phyloP scores from a whole-genome alignment of 2,329 filamentous ascomycete genomes.

The Fusarium foetens region DNA sequence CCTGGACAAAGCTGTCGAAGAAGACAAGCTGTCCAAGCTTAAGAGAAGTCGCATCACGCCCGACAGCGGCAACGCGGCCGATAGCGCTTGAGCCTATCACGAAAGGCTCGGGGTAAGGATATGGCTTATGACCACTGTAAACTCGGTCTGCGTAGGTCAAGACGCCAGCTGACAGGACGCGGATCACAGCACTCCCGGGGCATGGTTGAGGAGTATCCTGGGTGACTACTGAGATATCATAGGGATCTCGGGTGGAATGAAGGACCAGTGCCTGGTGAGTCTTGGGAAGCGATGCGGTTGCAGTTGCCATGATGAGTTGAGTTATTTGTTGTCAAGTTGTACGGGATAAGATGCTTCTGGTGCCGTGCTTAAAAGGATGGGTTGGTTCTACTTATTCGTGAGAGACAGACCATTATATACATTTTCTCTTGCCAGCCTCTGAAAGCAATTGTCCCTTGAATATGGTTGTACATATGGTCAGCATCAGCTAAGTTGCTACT shows the following conservation, averaged over 20 bases:
- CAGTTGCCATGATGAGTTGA: not conserved
- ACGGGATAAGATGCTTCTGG: rapidly evolving
- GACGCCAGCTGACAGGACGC: not conserved
- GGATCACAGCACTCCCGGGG: not conserved
- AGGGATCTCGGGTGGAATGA: not conserved
- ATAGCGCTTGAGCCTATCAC: not conserved
- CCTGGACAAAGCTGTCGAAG: conserved; percentile 2
- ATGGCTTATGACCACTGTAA: not conserved
- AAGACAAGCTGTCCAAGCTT: not conserved
- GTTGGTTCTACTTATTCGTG: rapidly evolving
- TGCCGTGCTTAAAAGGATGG: rapidly evolving
- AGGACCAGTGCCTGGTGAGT: not conserved
- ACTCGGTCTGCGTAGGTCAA: conserved; percentile 1
- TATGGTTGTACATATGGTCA: too few relatives aligned
- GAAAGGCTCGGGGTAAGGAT: conserved; percentile 1
- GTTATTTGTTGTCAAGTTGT: not conserved
- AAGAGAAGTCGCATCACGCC: not conserved
- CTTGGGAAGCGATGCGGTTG: not conserved
- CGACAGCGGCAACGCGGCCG: not conserved
- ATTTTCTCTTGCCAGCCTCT: too few relatives aligned
- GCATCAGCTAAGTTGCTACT: not conserved
- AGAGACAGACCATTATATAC: not conserved
- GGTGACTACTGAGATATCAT: not conserved
- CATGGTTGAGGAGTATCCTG: not conserved
- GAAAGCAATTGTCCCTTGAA: not conserved